Base-by-base conservation (phyloP, 2,329 filamentous ascomycete genomes). In the Penicillium sp. region DNA sequence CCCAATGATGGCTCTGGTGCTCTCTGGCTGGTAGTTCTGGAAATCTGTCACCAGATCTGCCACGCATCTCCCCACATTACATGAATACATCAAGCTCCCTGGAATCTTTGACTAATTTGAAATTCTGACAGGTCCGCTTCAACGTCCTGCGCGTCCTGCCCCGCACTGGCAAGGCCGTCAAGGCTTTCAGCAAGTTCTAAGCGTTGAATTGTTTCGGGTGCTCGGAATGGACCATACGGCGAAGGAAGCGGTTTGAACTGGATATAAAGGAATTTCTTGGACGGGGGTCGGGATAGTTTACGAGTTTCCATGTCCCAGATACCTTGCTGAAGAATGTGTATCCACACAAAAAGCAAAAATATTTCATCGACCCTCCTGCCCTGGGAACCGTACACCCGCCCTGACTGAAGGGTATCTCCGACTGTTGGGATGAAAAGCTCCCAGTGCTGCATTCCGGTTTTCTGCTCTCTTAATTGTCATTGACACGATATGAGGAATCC, bases 181-280 rank as follows among this genome's bases (percentile, higher is more conserved):
- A 99, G 92, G 83, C 88, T 81, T 99, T 99, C 89, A 86, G 82
- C 86, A 99, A 99, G 88, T 99, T 99, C 87, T 99, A 96, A 89
- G 74, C 68, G 71, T 69, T 64, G 63, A 64, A 62, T 67, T 33
- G 59, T 69, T 62, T 60, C 60, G 67, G 69, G 68, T 71, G 68
- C 66, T 73, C 66, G 67, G 65, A 66, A 67, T 61, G 63, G 68
- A 66, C 66, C 66, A 64, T 61, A 65, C 57, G 67, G 70, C 67
- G 70, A 73, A 71, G 70, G 72, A 68, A 73, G 67, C 69, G 73
- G 70, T 72, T 73, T 72, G 68, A 63, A 73, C 64, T 74, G 71
- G 73, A 73, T 72, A 74, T 71, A 69, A 66, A 66, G 66, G 68
- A 70, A 71, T 68, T 74, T 69, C 66, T 71, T 69, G 65, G 60